Base-by-base conservation (phyloP, 176 grass and related monocot species). In the Thinopyrum elongatum region DNA sequence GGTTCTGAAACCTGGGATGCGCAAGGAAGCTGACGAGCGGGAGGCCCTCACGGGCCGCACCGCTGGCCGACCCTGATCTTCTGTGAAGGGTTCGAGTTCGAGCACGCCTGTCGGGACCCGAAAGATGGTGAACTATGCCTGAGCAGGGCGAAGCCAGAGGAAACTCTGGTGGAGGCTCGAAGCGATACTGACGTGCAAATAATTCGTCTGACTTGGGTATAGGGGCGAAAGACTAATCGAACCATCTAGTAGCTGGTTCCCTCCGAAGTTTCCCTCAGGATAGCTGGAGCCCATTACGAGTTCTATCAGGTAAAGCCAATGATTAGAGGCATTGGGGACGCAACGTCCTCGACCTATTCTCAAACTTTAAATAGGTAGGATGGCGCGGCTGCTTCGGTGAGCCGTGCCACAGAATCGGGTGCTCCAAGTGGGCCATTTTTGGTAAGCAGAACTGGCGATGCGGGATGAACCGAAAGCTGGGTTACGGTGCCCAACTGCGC, bases 361-460 rank as follows among this genome's bases (percentile, higher is more conserved):
- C 93, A 95, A 95, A 95, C 93, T 92, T 94, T 92, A 94, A 94
- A 94, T 94, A 92, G 90, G 87, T 91, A 89, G 82, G 88, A 90
- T 77, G 91, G 90, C 75, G 73, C 23, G 83, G 73, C 79, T 89
- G 80, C 87, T 92, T 27, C 14, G 16, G 15, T 80, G 78, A 80
- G 78, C 23, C 15, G 9, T 10, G 8, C 60, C 36, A 44, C 0
- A 3, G 81, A 89, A 89, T 80, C 81, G 41, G 60, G 66, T 66
- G 88, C 83, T 82, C 70, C 59, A 86, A 88, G 85, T 88, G 85
- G 85, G 81, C 76, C 81, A 91, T 91, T 91, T 88, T 91, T 88
- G 76, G 85, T 87, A 91, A 91, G 85, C 80, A 87, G 26, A 88
- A 77, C 69, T 91, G 76, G 86, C 70, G 77, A 91, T 88, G 90